A percentile compares a stretch with the other conserved stretches of the same genome.
These are phyloP conservation scores for Cytospora mali DNA, from an alignment of 2,329 filamentous ascomycete genomes.

Conservation along the genomic window DNA sequence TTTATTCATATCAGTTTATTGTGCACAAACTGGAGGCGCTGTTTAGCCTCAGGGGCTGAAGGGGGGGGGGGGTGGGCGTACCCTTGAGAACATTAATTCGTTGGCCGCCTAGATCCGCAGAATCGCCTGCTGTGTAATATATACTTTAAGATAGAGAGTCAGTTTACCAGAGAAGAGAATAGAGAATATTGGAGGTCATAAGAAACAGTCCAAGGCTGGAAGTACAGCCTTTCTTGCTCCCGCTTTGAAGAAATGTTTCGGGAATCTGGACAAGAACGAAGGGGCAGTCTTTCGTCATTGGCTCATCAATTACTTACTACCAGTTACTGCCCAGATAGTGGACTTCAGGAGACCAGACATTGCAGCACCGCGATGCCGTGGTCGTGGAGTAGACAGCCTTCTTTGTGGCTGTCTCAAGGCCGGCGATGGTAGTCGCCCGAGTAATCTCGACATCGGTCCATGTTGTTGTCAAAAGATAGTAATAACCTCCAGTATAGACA, in stretches of 20 bases:
- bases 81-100: conserved; percentile 55
- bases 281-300: too few relatives aligned
- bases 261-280: too few relatives aligned
- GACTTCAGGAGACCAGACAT: conserved; percentile 61
- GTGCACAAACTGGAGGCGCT: neutral
- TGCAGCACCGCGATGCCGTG: conserved; percentile 51
- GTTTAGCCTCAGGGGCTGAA: neutral
- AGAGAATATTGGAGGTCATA: too few relatives aligned
- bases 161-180: too few relatives aligned
- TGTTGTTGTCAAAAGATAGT: conserved; percentile 59
- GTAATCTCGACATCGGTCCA: conserved; percentile 60
- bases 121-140: conserved; percentile 57
- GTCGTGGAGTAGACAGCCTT: conserved; percentile 54
- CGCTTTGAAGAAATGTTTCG: too few relatives aligned
- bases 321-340: conserved; percentile 52
- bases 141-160: too few relatives aligned
- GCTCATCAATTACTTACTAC: too few relatives aligned
- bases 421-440: conserved; percentile 55
- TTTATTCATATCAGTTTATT: neutral
- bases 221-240: too few relatives aligned
- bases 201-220: too few relatives aligned
- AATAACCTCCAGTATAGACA: conserved; percentile 54
- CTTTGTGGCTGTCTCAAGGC: conserved; percentile 55
- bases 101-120: conserved; percentile 51
- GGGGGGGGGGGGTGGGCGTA: conserved; percentile 29